phyloP scores from a whole-genome alignment of 176 grass and related monocot genomes.

The Carex pumila region DNA sequence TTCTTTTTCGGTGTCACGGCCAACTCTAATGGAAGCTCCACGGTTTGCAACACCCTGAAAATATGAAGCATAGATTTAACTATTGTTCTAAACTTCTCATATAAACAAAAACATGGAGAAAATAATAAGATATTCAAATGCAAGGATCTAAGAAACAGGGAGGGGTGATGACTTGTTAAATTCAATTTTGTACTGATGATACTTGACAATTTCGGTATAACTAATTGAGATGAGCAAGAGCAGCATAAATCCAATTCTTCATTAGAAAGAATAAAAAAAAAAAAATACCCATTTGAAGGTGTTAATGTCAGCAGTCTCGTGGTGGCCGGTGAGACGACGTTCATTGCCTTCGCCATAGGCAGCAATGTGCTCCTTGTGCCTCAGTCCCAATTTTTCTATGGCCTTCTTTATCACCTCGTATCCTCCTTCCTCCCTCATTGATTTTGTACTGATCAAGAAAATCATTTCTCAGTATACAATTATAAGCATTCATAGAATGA shows the following conservation, averaged over 20 bases:
- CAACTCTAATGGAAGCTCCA: constrained; percentile 70
- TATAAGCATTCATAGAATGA: not conserved
- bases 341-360: constrained; percentile 85
- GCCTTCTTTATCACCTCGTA: constrained; percentile 74
- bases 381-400: constrained; percentile 47
- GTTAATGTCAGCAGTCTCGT: constrained; percentile 90
- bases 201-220: too few relatives aligned
- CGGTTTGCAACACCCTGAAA: constrained; percentile 71
- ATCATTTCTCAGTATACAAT: not conserved
- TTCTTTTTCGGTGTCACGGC: constrained; percentile 68
- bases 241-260: not conserved
- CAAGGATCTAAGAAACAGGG: not conserved
- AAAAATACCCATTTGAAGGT: constrained; percentile 56
- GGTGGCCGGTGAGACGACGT: constrained; percentile 76
- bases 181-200: not conserved
- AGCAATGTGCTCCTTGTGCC: constrained; percentile 73
- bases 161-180: not conserved
- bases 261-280: not conserved
- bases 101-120: not conserved
- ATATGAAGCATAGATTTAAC: not conserved
- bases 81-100: not conserved
- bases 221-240: not conserved
- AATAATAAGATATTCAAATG: not conserved
- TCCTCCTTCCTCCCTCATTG: constrained; percentile 77
- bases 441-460: constrained; percentile 49